These are phyloP conservation scores for Pseudocercospora pini-densiflorae DNA, from an alignment of 2,329 filamentous ascomycete genomes.

Conservation along the genomic window DNA sequence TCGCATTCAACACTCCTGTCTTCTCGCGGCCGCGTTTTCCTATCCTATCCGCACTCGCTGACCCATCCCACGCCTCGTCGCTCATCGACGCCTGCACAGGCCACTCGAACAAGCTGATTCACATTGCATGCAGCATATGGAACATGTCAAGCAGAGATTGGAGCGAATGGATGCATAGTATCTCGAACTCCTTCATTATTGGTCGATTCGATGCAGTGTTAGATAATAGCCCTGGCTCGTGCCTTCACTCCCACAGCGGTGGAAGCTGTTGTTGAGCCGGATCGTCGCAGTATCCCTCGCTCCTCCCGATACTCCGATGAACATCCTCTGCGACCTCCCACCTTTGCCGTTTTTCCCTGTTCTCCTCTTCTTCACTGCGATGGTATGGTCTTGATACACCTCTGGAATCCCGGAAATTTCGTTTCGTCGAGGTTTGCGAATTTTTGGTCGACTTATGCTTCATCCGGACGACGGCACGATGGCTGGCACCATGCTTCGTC, in stretches of 20 bases:
- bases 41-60: not conserved
- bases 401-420: not conserved
- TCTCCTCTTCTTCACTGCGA: not conserved
- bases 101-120: too few relatives aligned
- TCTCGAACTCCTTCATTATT: not conserved
- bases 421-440: not conserved
- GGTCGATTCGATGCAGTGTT: not conserved
- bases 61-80: not conserved
- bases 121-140: not conserved
- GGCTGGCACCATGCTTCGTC: not conserved
- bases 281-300: not conserved
- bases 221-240: not conserved
- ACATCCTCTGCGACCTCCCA: conserved; percentile 2
- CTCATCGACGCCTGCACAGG: not conserved
- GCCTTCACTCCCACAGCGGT: too few relatives aligned
- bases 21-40: not conserved
- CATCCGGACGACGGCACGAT: not conserved
- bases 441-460: conserved; percentile 1
- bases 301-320: not conserved
- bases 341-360: not conserved
- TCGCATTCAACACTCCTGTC: not conserved
- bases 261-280: not conserved
- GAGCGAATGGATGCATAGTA: not conserved
- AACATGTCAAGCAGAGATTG: not conserved
- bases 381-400: not conserved